Evolutionary conservation across 768 basidiomycete genomes (phyloP).

Genomic region (Imleria badia): DNA sequence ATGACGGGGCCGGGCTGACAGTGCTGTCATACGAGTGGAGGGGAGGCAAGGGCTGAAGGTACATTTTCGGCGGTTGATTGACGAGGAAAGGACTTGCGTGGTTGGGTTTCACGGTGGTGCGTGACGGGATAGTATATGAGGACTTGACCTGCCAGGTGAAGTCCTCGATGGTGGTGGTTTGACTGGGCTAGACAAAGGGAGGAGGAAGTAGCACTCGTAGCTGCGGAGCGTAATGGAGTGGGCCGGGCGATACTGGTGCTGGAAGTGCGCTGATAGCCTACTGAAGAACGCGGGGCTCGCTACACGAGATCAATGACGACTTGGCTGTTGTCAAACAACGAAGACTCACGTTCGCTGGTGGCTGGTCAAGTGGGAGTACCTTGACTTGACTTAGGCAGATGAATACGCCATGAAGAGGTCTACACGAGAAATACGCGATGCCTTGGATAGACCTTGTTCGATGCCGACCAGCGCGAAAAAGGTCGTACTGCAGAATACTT

Average conservation of each 20-base stretch:
- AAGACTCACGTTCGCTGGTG: constrained; percentile 21
- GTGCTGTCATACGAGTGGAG: constrained; percentile 27
- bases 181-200: constrained; percentile 65
- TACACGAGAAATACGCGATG: constrained; percentile 78
- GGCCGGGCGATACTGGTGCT: constrained; percentile 46
- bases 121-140: constrained; percentile 30
- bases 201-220: constrained; percentile 41
- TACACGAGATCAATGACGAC: constrained; percentile 11
- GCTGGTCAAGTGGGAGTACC: constrained; percentile 41
- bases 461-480: constrained; percentile 88
- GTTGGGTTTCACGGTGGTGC: constrained; percentile 48
- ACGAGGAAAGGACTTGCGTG: constrained; percentile 50
- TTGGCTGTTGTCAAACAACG: not conserved
- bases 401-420: constrained; percentile 79
- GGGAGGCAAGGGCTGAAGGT: constrained; percentile 30
- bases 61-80: constrained; percentile 40
- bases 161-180: constrained; percentile 46
- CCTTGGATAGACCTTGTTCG: constrained; percentile 83
- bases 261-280: constrained; percentile 60
- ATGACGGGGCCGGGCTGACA: constrained; percentile 1
- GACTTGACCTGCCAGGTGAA: constrained; percentile 27
- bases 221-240: constrained; percentile 39
- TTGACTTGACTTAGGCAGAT: constrained; percentile 85
- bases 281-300: constrained; percentile 33
- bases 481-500: constrained; percentile 84